These are phyloP conservation scores for Podospora sp. DNA, from an alignment of 495 filamentous ascomycete genomes.

Conservation along the genomic window DNA sequence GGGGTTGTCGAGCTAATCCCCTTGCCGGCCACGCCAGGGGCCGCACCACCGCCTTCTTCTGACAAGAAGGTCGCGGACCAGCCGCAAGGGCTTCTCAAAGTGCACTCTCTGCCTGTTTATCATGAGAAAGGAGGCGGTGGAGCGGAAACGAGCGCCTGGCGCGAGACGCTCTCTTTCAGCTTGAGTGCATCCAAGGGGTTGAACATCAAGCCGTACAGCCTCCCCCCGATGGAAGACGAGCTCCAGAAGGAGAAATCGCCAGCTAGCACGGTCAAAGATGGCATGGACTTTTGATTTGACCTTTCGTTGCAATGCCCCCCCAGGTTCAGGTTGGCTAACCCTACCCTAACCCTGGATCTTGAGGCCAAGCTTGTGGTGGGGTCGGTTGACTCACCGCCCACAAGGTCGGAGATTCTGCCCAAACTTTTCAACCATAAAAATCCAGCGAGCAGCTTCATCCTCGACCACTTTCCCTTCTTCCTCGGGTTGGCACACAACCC, in stretches of 20 bases:
- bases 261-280: conserved; percentile 29
- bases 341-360: conserved; percentile 14
- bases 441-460: conserved; percentile 6
- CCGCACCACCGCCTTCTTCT: conserved; percentile 38
- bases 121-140: conserved; percentile 86
- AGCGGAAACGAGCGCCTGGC: conserved; percentile 63
- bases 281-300: conserved; percentile 37
- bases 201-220: conserved; percentile 82
- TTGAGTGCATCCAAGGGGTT: conserved; percentile 79
- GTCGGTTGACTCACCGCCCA: conserved; percentile 17
- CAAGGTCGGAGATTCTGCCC: conserved; percentile 20
- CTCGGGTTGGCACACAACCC: conserved; percentile 29
- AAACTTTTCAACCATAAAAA: conserved; percentile 24
- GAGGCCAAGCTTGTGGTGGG: conserved; percentile 5
- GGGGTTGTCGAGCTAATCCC: conserved; percentile 88
- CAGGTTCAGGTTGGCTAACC: not conserved
- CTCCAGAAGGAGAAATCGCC: conserved; percentile 64
- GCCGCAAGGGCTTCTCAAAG: conserved; percentile 81
- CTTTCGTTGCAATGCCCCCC: not conserved
- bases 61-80: conserved; percentile 66
- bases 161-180: conserved; percentile 87
- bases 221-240: conserved; percentile 87
- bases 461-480: conserved; percentile 17
- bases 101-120: conserved; percentile 79
- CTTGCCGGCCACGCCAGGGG: conserved; percentile 68